phyloP scores from a whole-genome alignment of 345 rosid species.

The Dipteronia sinensis region DNA sequence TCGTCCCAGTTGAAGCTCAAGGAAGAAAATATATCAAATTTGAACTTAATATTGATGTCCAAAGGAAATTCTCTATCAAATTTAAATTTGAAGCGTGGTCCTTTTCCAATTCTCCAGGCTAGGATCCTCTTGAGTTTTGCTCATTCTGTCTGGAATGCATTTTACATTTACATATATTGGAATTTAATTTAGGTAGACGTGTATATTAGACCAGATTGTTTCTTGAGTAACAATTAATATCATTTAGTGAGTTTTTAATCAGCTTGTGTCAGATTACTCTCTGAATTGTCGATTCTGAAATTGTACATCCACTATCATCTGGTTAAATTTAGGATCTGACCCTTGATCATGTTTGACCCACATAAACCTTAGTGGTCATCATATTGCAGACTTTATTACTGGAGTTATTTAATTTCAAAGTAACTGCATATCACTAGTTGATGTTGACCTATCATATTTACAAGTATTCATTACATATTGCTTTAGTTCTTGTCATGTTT shows the following conservation, averaged over 20 bases:
- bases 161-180: not conserved
- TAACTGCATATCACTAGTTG: not conserved
- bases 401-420: not conserved
- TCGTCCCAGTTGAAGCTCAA: conserved; percentile 5
- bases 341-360: not conserved
- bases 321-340: not conserved
- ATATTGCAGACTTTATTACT: not conserved
- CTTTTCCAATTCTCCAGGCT: not conserved
- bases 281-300: not conserved
- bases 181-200: not conserved
- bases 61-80: conserved; percentile 1
- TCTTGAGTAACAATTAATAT: not conserved
- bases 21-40: not conserved
- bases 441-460: not conserved
- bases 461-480: not conserved
- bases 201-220: not conserved
- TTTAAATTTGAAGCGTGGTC: not conserved
- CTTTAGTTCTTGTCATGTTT: conserved; percentile 1
- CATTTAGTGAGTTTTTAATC: not conserved
- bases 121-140: not conserved
- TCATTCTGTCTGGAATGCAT: not conserved
- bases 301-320: not conserved
- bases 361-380: not conserved
- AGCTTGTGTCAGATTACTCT: no score
- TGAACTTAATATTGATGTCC: not conserved